phyloP scores from a whole-genome alignment of 208 protist species.

The Trypanosoma brucei region DNA sequence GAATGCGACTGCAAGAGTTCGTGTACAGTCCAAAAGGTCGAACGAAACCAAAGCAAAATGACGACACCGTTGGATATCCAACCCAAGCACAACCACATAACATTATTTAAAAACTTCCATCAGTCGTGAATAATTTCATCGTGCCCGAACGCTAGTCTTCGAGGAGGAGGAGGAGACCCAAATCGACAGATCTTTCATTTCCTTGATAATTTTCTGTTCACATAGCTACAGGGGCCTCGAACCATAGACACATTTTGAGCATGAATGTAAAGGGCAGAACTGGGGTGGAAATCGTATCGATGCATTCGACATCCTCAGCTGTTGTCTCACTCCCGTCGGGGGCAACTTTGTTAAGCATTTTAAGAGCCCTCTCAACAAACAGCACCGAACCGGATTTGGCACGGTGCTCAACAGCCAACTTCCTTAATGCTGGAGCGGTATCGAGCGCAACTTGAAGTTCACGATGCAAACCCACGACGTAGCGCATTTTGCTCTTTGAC shows the following conservation, averaged over 20 bases:
- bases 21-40: not conserved
- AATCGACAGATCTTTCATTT: too few species aligned
- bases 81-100: too few species aligned
- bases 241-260: conserved; percentile 88
- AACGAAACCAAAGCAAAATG: not conserved
- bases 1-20: not conserved
- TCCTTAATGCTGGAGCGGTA: conserved; percentile 20
- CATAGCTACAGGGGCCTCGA: conserved; percentile 20
- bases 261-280: conserved; percentile 89
- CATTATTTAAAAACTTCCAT: too few species aligned
- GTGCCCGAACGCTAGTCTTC: too few species aligned
- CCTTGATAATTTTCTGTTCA: not conserved
- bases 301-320: conserved; percentile 32
- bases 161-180: too few species aligned
- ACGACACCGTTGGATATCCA: too few species aligned
- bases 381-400: conserved; percentile 10
- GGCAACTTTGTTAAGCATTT: conserved; percentile 36
- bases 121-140: too few species aligned
- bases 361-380: conserved; percentile 46
- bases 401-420: not conserved
- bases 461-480: conserved; percentile 76
- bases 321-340: conserved; percentile 14
- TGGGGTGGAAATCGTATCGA: conserved; percentile 30
- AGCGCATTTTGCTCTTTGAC: conserved; percentile 69
- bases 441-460: conserved; percentile 66